A percentile compares a stretch with the other conserved stretches of the same genome.
These are phyloP conservation scores for Hypomontagnella monticulosa DNA, from an alignment of 495 filamentous ascomycete genomes.

Conservation along the genomic window DNA sequence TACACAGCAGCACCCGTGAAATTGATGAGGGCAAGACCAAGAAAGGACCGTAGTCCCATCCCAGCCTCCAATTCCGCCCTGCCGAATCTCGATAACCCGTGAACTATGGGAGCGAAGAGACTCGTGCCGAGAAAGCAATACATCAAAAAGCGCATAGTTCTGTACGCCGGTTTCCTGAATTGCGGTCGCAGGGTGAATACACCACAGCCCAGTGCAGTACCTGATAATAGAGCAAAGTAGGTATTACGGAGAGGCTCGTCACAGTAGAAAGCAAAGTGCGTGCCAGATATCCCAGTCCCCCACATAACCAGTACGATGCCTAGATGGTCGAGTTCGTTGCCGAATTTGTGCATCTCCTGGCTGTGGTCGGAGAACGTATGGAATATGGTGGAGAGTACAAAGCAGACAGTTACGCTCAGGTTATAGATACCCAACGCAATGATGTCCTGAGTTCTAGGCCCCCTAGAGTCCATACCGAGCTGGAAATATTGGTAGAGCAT, in stretches of 20 bases:
- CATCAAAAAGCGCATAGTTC: constrained; percentile 9
- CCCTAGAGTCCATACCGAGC: neutral
- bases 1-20: constrained; percentile 11
- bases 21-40: constrained; percentile 14
- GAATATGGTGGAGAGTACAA: constrained; percentile 12
- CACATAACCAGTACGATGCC: constrained; percentile 18
- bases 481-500: constrained; percentile 6
- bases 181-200: constrained; percentile 7
- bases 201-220: neutral
- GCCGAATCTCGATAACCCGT: neutral
- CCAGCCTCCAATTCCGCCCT: neutral
- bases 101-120: neutral
- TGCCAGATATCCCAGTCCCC: constrained; percentile 7
- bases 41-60: constrained; percentile 8
- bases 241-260: constrained; percentile 2
- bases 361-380: constrained; percentile 12
- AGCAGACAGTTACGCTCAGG: constrained; percentile 12
- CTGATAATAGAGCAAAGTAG: neutral
- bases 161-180: constrained; percentile 6
- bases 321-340: constrained; percentile 18
- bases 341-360: constrained; percentile 10
- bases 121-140: constrained; percentile 14
- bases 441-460: neutral
- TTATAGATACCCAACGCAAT: constrained; percentile 7
- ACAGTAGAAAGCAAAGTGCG: constrained; percentile 14